Evolutionary conservation across 2,329 filamentous ascomycete genomes (phyloP).

Genomic region (Colletotrichum sp.): DNA sequence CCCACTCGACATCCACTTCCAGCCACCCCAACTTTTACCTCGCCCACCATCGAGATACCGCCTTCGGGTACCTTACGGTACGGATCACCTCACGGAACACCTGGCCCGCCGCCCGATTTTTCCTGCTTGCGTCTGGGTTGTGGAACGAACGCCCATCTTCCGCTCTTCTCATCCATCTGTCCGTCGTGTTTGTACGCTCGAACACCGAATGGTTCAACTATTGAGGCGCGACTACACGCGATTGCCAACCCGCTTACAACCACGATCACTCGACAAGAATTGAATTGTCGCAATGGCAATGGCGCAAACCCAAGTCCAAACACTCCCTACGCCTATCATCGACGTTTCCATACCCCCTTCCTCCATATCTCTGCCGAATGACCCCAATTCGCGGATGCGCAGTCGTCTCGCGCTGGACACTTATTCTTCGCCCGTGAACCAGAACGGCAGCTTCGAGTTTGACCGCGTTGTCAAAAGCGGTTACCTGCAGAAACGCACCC

Average conservation of each 20-base stretch:
- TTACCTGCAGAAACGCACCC: conserved; percentile 84
- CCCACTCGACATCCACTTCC: conserved; percentile 17
- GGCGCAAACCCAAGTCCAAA: conserved; percentile 16
- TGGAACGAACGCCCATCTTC: neutral
- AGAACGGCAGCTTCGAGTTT: conserved; percentile 95
- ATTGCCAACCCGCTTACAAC: neutral
- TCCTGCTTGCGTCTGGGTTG: neutral
- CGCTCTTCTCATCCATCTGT: neutral
- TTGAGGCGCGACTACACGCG: conserved; percentile 14
- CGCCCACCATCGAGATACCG: neutral
- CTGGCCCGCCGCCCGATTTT: neutral
- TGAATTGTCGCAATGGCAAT: conserved; percentile 2
- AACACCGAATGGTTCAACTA: conserved; percentile 3
- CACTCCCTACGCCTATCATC: conserved; percentile 8
- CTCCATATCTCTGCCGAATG: conserved; percentile 22
- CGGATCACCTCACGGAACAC: neutral
- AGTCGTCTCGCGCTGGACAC: conserved; percentile 62
- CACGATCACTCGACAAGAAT: neutral
- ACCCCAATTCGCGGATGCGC: conserved; percentile 32
- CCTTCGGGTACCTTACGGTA: neutral
- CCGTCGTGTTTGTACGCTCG: neutral
- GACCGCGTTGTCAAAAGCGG: conserved; percentile 93
- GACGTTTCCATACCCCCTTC: conserved; percentile 26
- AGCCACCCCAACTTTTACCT: conserved; percentile 10
- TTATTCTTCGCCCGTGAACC: conserved; percentile 81